These are phyloP conservation scores for Knufia fluminis DNA, from an alignment of 2,329 filamentous ascomycete genomes.

Conservation along the genomic window DNA sequence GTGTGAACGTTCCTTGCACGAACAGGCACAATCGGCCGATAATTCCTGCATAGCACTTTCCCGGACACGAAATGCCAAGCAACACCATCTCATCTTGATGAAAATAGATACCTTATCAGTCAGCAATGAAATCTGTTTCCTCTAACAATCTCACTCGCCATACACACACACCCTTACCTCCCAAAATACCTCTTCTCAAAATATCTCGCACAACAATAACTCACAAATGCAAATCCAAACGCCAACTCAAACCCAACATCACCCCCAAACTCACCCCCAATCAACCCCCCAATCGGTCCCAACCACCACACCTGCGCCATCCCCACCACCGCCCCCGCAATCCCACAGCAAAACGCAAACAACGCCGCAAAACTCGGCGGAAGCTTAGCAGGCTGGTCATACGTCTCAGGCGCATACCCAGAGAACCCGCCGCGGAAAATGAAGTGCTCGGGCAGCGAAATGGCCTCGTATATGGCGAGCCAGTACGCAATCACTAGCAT, in stretches of 20 bases:
- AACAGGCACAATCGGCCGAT: too few species aligned
- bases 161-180: too few species aligned
- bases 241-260: slow-evolving; percentile 58
- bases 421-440: slow-evolving; percentile 54
- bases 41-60: too few species aligned
- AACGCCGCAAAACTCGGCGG: slow-evolving; percentile 57
- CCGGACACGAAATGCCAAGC: too few species aligned
- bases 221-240: slow-evolving; percentile 27
- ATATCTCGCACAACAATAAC: slow-evolving; percentile 29
- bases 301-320: slow-evolving; percentile 64
- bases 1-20: too few species aligned
- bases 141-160: too few species aligned
- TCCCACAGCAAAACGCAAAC: slow-evolving; percentile 53
- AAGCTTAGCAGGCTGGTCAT: slow-evolving; percentile 48
- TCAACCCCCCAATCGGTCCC: slow-evolving; percentile 56
- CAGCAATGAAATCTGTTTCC: too few species aligned
- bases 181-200: slow-evolving; percentile 24
- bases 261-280: slow-evolving; percentile 42
- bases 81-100: too few species aligned
- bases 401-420: slow-evolving; percentile 52
- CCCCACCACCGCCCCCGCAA: slow-evolving; percentile 57
- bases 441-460: slow-evolving; percentile 58
- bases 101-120: too few species aligned
- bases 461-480: slow-evolving; percentile 65
- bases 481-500: slow-evolving; percentile 49